Percentiles rank a stretch among this genome's conserved stretches.
These are phyloP conservation scores for Metrosideros polymorpha DNA, from an alignment of 441 rosid genomes.

Conservation along the genomic window DNA sequence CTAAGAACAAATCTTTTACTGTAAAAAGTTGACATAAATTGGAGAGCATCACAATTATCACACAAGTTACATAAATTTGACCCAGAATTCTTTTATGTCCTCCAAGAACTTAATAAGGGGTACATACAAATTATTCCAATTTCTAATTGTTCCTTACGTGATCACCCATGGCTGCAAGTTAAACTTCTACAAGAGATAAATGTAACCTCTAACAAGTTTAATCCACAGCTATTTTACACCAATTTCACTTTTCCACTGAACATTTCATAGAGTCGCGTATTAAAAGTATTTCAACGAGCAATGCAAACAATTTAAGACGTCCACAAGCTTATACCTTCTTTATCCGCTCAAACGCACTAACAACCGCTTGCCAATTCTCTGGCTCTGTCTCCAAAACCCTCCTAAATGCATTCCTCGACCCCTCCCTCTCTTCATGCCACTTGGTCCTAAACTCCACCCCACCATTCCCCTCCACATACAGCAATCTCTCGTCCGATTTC, in stretches of 20 bases:
- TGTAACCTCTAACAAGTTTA: not conserved
- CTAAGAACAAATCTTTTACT: not conserved
- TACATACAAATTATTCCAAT: not conserved
- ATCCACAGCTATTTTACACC: not conserved
- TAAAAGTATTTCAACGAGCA: not conserved
- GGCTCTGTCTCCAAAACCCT: constrained; percentile 57
- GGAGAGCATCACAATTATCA: not conserved
- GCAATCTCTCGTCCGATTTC: constrained; percentile 48
- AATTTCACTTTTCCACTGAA: not conserved
- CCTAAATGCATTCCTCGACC: constrained; percentile 37
- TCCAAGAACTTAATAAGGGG: not conserved
- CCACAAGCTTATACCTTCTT: constrained; percentile 40
- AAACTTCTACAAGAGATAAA: not conserved
- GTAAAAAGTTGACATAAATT: not conserved
- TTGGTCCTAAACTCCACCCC: constrained; percentile 43
- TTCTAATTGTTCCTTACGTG: not conserved
- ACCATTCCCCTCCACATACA: constrained; percentile 54
- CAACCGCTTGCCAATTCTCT: constrained; percentile 92
- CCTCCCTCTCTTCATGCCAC: constrained; percentile 93
- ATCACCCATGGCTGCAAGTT: not conserved
- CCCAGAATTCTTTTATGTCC: not conserved
- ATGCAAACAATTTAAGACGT: not conserved
- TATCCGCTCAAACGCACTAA: constrained; percentile 70
- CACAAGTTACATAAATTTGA: not conserved
- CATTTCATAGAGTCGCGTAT: not conserved